Evolutionary conservation across 1,139 yeast species (phyloP), one percentile per base, ranked within the genome.

Genomic region (Sugiyamaella grinbergsii): DNA sequence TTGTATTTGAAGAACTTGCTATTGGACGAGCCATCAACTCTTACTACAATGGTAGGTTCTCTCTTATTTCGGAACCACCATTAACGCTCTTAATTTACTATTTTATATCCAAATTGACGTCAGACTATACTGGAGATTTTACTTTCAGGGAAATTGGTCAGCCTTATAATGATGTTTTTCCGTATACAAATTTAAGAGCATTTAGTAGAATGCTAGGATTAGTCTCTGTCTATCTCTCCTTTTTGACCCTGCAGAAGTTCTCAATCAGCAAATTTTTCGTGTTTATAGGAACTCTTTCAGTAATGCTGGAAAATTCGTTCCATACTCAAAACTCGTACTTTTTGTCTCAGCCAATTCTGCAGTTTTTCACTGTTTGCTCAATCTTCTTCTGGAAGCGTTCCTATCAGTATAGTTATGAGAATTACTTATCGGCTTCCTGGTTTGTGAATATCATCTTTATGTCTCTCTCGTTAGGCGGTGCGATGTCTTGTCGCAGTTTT

Each of bases 31-130:
- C 76, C 60, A 75, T 85, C 53, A 75, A 76, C 53, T 69, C 73
- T 26, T 85, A 83, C 66, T 63, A 71, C 50, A 64, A 65, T 5
- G 83, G 85, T 2, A 70, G 70, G 42, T 81, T 79, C 58, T 83
- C 80, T 61, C 62, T 82, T 15, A 85, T 80, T 56, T 73, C 76
- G 2, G 80, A 82, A 50, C 90, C 91, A 0, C 90, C 91, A 1
- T 68, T 84, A 38, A 77, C 72, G 4, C 73, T 78, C 40, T 59
- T 84, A 53, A 51, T 81, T 1, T 81, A 74, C 60, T 72, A 74
- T 42, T 43, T 22, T 11, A 19, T 67, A 70, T 57, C 56, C 80
- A 8, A 76, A 80, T 0, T 58, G 65, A 19, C 13, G 71, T 2
- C 62, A 66, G 20, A 78, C 1, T 81, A 78, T 68, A 66, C 74